These are phyloP conservation scores for Peronospora tabacina DNA, from an alignment of 352 stramenopile species.

Conservation along the genomic window DNA sequence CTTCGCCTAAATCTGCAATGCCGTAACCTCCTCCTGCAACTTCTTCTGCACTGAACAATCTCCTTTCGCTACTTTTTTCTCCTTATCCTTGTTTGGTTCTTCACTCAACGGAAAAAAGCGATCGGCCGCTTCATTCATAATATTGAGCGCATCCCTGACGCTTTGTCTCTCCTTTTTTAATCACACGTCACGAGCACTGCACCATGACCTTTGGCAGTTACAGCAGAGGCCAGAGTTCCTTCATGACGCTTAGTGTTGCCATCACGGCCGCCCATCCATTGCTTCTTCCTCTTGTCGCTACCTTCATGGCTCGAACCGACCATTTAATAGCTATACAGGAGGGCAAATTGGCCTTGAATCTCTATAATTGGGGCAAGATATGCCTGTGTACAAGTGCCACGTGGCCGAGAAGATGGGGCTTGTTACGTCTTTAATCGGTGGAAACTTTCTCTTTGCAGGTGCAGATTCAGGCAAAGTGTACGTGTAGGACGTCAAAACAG, in stretches of 20 bases:
- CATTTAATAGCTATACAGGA: slow-evolving; percentile 62
- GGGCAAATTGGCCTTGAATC: slow-evolving; percentile 55
- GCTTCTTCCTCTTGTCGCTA: slow-evolving; percentile 47
- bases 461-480: slow-evolving; percentile 79
- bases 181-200: slow-evolving; percentile 70
- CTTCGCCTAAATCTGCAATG: slow-evolving; percentile 48
- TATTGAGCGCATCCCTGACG: slow-evolving; percentile 61
- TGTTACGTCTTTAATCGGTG: slow-evolving; percentile 43
- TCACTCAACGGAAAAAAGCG: slow-evolving; percentile 38
- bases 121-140: slow-evolving; percentile 69
- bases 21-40: slow-evolving; percentile 60
- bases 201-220: slow-evolving; percentile 49
- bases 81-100: slow-evolving; percentile 14
- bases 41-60: slow-evolving; percentile 51
- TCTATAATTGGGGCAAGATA: slow-evolving; percentile 59
- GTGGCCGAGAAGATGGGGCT: slow-evolving; percentile 69
- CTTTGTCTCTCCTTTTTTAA: slow-evolving; percentile 70
- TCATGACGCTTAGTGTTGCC: slow-evolving; percentile 56
- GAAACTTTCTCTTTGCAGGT: slow-evolving; percentile 69
- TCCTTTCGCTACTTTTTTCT: slow-evolving; percentile 15
- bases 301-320: slow-evolving; percentile 53
- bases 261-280: slow-evolving; percentile 39
- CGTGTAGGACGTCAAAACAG: slow-evolving; percentile 78
- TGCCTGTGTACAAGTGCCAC: slow-evolving; percentile 66
- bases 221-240: slow-evolving; percentile 33